Base-by-base conservation (phyloP, 129 eudicot genomes). In the Centrapalus pauciflorus region DNA sequence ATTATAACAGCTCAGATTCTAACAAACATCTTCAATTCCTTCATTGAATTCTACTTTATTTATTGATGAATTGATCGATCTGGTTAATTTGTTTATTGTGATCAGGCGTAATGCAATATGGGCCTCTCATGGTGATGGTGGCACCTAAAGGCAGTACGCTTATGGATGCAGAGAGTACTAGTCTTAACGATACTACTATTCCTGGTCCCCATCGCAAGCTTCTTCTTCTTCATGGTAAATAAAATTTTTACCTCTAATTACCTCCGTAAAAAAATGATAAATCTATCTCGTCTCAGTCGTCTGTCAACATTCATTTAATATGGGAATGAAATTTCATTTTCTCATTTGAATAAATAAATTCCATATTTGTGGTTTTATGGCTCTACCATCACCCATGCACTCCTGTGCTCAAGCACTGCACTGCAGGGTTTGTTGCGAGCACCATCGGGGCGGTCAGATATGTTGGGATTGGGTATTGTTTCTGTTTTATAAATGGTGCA, bases 151-250 rank as follows among this genome's bases (percentile, higher is more conserved):
- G 4, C 35, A 30, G 59, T 29, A 45, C 67, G 7, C 11, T 3
- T 24, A 45, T 26, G 30, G 28, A 11, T 51, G 64, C 71, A 37
- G 46, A 49, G 71, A 19, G 55, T 72, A 51, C 70, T 2, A 41
- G 9, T 35, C 17, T 23, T 62, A 67, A 58, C 64, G 67, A 28
- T 45, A 34, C 32, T 24, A 60, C 8, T 19, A 5, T 61, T 35
- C 43, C 81, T 16, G 61, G 60, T 32, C 72, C 81, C 1, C 70
- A 76, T 50, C 87, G 96, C 62, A 85, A 81, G 90, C 85, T 89
- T 9, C 83, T 84, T 54, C 67, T 56, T 62, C 45, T 9, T 60
- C 66, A 51, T 7, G 90, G 95, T 87, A 78, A 77, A 62, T 23
- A 7, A 64, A 48, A 27, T 29, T 13, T n/a, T 24, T 11, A 19